Base-by-base conservation (phyloP, 352 stramenopile species). In the Globisporangium cylindrosporum region DNA sequence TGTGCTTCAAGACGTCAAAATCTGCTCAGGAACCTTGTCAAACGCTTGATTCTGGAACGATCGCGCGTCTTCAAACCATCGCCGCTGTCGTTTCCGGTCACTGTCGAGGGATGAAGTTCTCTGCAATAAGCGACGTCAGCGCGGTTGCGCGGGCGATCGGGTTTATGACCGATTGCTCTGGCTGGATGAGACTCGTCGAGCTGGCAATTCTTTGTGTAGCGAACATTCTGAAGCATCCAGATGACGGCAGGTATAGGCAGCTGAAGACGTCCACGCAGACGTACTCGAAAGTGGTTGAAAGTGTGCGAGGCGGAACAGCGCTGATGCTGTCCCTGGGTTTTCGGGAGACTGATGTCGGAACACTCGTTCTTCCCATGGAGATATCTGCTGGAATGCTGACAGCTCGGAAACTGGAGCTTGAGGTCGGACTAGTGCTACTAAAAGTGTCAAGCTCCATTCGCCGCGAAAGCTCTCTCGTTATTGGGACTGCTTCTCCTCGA, bases 311-410 rank as follows among this genome's bases (percentile, higher is more conserved):
- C 15, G 84, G 81, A 15, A 38, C 77, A 27, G 70, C 78, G 27
- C 61, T 91, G 8, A 64, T 91, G 56, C 22, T 85, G 0, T 76
- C 74, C 0, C 27, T 91, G 2, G 84, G 82, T 0, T 93, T 93
- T 58, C 78, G 78, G 14, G 79, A 90, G 46, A 88, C 76, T 0
- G 73, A 90, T 27, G 59, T 59, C 0, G 75, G 73, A 2, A 71
- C 74, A 15, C 41, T 92, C 0, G n/a, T 75, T 9, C 61, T 92
- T 18, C 72, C 77, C 4, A 34, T 60, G 0, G 78, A 86, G 1
- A 43, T 66, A 4, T 61, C 55, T 6, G 9, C 74, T 3, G 62
- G 62, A 5, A 63, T 74, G 10, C 29, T 92, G 2, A 49, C 63
- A 1, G 82, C 82, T 4, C 67, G 84, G 3, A 61, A 71, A 48